phyloP scores from a whole-genome alignment of 495 filamentous ascomycete species.

The Umbilicaria muhlenbergii region DNA sequence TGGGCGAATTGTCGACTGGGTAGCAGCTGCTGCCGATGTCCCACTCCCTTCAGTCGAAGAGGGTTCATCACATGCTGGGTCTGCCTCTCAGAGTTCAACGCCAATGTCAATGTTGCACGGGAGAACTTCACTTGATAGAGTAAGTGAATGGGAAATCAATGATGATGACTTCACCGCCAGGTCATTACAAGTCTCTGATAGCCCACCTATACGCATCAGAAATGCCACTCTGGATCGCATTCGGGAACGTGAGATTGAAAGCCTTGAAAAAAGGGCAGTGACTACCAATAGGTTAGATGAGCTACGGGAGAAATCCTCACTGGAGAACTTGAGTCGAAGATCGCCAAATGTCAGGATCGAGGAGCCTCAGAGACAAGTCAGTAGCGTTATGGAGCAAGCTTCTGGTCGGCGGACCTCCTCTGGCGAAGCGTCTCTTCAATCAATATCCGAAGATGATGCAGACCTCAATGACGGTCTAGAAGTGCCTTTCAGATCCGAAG shows the following conservation, averaged over 20 bases:
- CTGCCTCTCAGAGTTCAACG: conserved; percentile 17
- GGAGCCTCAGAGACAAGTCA: conserved; percentile 3
- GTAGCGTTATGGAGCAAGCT: conserved; percentile 11
- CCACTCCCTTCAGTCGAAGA: conserved; percentile 32
- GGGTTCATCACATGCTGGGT: conserved; percentile 20
- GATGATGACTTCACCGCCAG: conserved; percentile 45
- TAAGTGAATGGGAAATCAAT: conserved; percentile 38
- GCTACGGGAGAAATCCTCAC: conserved; percentile 35
- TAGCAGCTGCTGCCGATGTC: conserved; percentile 18
- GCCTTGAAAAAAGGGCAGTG: conserved; percentile 37
- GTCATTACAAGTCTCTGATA: conserved; percentile 44
- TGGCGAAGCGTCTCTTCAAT: conserved; percentile 1
- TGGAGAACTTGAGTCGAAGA: conserved; percentile 17
- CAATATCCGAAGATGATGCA: conserved; percentile 1
- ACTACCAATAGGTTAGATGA: conserved; percentile 41
- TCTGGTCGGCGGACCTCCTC: background rate
- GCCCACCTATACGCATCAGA: conserved; percentile 34
- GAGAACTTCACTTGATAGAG: conserved; percentile 29
- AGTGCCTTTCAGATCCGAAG: conserved; percentile 16
- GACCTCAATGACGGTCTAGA: conserved; percentile 21
- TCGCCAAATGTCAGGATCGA: conserved; percentile 11
- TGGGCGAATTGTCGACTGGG: conserved; percentile 13
- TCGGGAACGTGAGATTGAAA: conserved; percentile 42
- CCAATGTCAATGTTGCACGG: conserved; percentile 19
- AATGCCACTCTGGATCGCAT: conserved; percentile 36